Conservation (phyloP, 345 rosid species). For the Aegle marmelos region DNA sequence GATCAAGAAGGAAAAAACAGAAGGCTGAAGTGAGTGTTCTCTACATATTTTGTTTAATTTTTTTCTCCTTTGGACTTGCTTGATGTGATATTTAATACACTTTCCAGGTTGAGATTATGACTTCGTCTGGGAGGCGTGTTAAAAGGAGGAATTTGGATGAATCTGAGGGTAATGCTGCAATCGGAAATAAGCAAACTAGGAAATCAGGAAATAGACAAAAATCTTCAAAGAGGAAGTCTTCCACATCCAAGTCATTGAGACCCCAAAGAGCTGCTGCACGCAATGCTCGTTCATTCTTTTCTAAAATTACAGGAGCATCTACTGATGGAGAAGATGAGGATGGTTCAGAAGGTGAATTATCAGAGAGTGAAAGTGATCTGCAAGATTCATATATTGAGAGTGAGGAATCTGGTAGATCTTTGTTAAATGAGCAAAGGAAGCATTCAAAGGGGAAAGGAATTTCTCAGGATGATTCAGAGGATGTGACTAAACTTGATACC, state of each 20-base stretch:
- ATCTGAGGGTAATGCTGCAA: slow-evolving; percentile 46
- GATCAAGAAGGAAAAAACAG: slow-evolving; percentile 68
- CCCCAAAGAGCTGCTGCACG: slow-evolving; percentile 97
- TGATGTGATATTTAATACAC: slow-evolving; percentile 11
- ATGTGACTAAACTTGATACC: slow-evolving; percentile 31
- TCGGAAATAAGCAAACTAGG: slow-evolving; percentile 39
- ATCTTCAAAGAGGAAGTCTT: slow-evolving; percentile 51
- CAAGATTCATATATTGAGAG: slow-evolving; percentile 58
- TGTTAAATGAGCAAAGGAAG: slow-evolving; percentile 47
- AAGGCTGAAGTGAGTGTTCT: slow-evolving; percentile 60
- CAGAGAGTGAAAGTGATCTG: slow-evolving; percentile 65
- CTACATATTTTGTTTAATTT: not conserved
- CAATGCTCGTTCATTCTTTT: slow-evolving; percentile 81
- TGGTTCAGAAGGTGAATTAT: slow-evolving; percentile 60
- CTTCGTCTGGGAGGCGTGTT: slow-evolving; percentile 91
- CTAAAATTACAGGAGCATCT: slow-evolving; percentile 77
- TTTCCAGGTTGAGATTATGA: slow-evolving; percentile 71
- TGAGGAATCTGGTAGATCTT: slow-evolving; percentile 60
- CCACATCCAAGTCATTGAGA: slow-evolving; percentile 67
- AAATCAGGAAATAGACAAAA: slow-evolving; percentile 58
- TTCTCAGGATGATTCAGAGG: slow-evolving; percentile 47
- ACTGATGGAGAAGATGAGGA: slow-evolving; percentile 74
- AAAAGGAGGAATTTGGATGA: slow-evolving; percentile 85
- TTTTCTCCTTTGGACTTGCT: not conserved
- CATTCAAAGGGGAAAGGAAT: slow-evolving; percentile 71